Evolutionary conservation across 2,329 filamentous ascomycete genomes (phyloP).

Genomic region (Nemania diffusa): DNA sequence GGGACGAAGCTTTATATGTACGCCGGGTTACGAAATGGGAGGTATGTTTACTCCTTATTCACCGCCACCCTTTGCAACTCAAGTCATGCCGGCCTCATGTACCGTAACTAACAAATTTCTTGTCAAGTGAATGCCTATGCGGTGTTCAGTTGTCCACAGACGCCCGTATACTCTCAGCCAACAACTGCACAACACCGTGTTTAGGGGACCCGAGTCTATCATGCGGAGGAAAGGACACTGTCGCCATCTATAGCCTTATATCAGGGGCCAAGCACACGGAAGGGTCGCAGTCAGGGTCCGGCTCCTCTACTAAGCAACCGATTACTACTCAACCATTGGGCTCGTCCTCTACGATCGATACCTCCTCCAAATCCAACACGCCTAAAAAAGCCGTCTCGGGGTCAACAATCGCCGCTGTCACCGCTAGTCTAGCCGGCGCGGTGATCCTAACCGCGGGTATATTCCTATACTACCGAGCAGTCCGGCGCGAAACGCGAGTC

Average conservation of each 20-base stretch:
- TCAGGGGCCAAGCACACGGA: slow-evolving; percentile 3
- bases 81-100: not conserved
- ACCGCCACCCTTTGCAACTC: not conserved
- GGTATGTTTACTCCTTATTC: slow-evolving; percentile 32
- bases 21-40: slow-evolving; percentile 43
- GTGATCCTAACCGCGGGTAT: slow-evolving; percentile 39
- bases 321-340: not conserved
- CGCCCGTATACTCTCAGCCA: slow-evolving; percentile 34
- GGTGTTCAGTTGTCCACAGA: slow-evolving; percentile 35
- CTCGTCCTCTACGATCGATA: slow-evolving; percentile 2
- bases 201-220: slow-evolving; percentile 39
- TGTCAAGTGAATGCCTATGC: slow-evolving; percentile 43
- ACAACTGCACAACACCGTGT: slow-evolving; percentile 43
- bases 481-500: slow-evolving; percentile 39
- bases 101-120: not conserved
- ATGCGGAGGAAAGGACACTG: slow-evolving; percentile 40
- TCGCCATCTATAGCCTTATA: slow-evolving; percentile 41
- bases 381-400: slow-evolving; percentile 22
- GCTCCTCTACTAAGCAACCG: not conserved
- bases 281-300: not conserved
- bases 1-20: slow-evolving; percentile 34
- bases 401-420: slow-evolving; percentile 41
- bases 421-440: slow-evolving; percentile 42
- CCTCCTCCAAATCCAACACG: not conserved
- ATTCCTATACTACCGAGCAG: slow-evolving; percentile 41